phyloP scores from a whole-genome alignment of 371 early-diverging fungal genomes.

The Mucor piriformis region DNA sequence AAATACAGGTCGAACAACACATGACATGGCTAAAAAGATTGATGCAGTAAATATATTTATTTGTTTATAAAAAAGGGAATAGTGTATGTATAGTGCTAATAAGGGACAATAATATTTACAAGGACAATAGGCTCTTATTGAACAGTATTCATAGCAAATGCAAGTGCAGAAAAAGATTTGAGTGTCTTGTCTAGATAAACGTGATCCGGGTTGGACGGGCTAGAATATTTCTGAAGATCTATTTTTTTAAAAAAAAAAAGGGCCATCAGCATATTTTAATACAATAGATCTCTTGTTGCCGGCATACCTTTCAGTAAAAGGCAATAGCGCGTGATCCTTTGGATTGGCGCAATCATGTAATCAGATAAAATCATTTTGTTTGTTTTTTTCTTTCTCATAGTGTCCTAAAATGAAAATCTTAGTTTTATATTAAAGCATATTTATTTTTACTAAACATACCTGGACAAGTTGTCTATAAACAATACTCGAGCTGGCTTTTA shows the following conservation, averaged over 20 bases:
- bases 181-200: constrained; percentile 37
- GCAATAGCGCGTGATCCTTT: constrained; percentile 55
- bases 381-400: constrained; percentile 32
- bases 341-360: constrained; percentile 60
- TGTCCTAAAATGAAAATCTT: constrained; percentile 12
- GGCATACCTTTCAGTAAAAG: constrained; percentile 49
- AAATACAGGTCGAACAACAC: background rate
- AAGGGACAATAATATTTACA: background rate
- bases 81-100: background rate
- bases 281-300: background rate
- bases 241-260: constrained; percentile 9
- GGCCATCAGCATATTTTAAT: background rate
- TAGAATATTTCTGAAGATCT: constrained; percentile 53
- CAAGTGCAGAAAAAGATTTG: constrained; percentile 45
- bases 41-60: constrained; percentile 5
- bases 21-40: background rate
- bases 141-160: constrained; percentile 45
- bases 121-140: constrained; percentile 15
- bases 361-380: constrained; percentile 44
- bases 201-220: constrained; percentile 39
- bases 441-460: constrained; percentile 6
- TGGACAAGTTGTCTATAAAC: constrained; percentile 40
- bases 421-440: background rate
- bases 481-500: constrained; percentile 33
- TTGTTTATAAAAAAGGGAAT: background rate